Conservation (phyloP, 2,329 filamentous ascomycete genomes). For the Chaetomium strumarium region DNA sequence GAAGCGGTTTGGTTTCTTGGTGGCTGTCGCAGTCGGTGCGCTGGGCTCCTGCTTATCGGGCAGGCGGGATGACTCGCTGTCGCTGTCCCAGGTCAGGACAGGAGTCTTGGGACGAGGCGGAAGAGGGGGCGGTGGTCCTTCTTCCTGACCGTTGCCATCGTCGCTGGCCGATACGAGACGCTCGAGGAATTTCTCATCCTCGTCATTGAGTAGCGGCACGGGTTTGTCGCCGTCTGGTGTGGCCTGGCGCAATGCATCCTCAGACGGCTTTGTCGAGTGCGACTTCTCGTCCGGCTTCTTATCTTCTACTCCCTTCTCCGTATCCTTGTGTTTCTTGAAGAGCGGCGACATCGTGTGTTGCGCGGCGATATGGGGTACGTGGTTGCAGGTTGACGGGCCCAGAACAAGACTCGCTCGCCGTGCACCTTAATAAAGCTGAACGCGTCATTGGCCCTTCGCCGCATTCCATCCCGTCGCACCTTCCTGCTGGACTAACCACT, state of each 20-base stretch:
- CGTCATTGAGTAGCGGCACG: conserved; percentile 45
- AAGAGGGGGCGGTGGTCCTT: conserved; percentile 46
- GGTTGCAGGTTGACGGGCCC: background rate
- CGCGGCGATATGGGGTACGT: background rate
- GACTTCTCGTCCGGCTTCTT: conserved; percentile 37
- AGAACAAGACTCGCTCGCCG: too few relatives aligned
- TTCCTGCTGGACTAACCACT: background rate
- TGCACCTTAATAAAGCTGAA: too few relatives aligned
- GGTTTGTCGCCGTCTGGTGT: background rate
- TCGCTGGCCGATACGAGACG: conserved; percentile 40
- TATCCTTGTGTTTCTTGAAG: conserved; percentile 58
- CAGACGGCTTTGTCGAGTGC: background rate
- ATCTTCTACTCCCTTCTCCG: conserved; percentile 32
- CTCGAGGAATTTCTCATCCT: conserved; percentile 55
- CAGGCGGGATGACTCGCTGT: conserved; percentile 33
- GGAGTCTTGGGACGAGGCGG: conserved; percentile 49
- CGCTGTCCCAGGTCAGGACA: conserved; percentile 44
- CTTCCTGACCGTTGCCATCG: conserved; percentile 34
- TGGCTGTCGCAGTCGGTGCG: conserved; percentile 26
- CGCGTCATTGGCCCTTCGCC: too few relatives aligned
- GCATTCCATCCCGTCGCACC: background rate
- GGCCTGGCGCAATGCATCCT: background rate
- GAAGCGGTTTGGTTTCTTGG: conserved; percentile 35
- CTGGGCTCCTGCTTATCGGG: conserved; percentile 15
- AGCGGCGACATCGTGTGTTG: conserved; percentile 7